Percentiles rank a stretch among this genome's conserved stretches.
These are phyloP conservation scores for Hyaloscypha bicolor DNA, from an alignment of 495 filamentous ascomycete species.

Conservation along the genomic window DNA sequence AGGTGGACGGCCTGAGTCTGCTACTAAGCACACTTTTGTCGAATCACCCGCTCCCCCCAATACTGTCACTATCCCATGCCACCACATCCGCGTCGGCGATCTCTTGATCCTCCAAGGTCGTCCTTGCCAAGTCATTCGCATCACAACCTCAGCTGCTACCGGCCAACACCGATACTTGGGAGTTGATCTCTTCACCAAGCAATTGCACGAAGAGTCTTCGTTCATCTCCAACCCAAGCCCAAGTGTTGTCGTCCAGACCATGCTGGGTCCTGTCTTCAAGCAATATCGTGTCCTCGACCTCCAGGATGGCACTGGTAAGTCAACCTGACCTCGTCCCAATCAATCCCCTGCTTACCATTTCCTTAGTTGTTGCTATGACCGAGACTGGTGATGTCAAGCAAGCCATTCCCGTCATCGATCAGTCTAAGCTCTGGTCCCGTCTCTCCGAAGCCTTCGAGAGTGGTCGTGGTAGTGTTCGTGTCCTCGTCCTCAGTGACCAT, in stretches of 20 bases:
- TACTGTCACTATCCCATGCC: conserved; percentile 97
- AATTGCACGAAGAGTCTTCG: conserved; percentile 97
- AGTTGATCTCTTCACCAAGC: conserved; percentile 99
- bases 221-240: conserved; percentile 97
- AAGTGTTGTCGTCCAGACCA: conserved; percentile 97
- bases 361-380: conserved; percentile 33
- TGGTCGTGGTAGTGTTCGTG: conserved; percentile 89
- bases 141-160: conserved; percentile 96
- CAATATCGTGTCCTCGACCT: conserved; percentile 99
- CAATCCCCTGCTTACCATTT: conserved; percentile 49
- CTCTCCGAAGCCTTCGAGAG: conserved; percentile 85
- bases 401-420: conserved; percentile 87
- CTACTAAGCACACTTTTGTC: conserved; percentile 26
- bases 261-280: conserved; percentile 99
- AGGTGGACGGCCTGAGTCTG: conserved; percentile 23
- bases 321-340: background rate
- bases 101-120: conserved; percentile 98
- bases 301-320: conserved; percentile 69
- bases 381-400: conserved; percentile 91
- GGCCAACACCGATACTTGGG: conserved; percentile 99
- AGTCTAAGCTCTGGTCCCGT: conserved; percentile 81
- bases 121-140: conserved; percentile 99
- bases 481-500: conserved; percentile 93
- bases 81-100: conserved; percentile 98
- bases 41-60: conserved; percentile 55